Conservation (phyloP, 2,329 filamentous ascomycete genomes). For the Lithohypha guttulata region DNA sequence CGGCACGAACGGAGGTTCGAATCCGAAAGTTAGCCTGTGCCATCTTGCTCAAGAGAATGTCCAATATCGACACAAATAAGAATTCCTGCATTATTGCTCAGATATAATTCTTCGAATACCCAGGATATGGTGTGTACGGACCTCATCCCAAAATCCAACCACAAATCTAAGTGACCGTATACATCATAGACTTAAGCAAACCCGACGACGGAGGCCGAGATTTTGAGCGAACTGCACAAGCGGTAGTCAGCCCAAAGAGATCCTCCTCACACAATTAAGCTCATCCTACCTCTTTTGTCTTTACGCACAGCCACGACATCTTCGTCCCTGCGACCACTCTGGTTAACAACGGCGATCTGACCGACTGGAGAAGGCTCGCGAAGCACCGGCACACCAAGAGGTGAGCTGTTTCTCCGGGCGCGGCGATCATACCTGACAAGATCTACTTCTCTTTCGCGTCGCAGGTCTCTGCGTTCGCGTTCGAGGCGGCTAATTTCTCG, state of each 20-base stretch:
- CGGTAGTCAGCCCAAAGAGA: not conserved
- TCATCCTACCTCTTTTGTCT: conserved; percentile 92
- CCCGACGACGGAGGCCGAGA: conserved; percentile 47
- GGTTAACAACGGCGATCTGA: conserved; percentile 27
- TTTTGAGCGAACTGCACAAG: conserved; percentile 15
- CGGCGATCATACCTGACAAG: conserved; percentile 23
- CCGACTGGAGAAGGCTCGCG: conserved; percentile 21
- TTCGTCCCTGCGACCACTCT: conserved; percentile 31
- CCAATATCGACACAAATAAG: no score
- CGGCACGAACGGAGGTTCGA: no score
- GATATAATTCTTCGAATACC: not conserved
- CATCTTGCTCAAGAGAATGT: no score
- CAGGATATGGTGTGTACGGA: not conserved
- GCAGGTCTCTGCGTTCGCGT: conserved; percentile 49
- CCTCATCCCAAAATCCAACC: not conserved
- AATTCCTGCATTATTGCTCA: not conserved
- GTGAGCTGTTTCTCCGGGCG: conserved; percentile 26
- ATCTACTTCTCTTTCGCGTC: conserved; percentile 44
- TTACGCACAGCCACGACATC: conserved; percentile 58
- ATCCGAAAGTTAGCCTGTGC: no score
- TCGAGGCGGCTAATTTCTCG: conserved; percentile 64
- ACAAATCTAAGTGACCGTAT: conserved; percentile 51
- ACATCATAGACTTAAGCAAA: conserved; percentile 59
- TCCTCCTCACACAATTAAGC: conserved; percentile 23
- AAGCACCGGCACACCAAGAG: conserved; percentile 16